phyloP scores from a whole-genome alignment of 192 early-diverging fungal genomes.

The Helicostylum pulchrum region DNA sequence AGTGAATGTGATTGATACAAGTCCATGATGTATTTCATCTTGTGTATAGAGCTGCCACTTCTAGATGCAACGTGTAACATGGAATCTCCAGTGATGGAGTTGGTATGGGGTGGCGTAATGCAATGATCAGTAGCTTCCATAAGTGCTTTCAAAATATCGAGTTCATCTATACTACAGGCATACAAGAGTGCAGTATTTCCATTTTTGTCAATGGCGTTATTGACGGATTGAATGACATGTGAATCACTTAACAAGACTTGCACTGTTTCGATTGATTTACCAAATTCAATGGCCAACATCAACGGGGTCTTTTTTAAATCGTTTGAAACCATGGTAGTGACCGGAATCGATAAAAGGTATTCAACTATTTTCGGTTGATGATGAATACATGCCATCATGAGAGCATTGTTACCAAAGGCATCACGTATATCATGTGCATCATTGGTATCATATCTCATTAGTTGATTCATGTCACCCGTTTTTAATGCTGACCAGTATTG shows the following conservation, averaged over 20 bases:
- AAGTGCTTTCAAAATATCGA: not conserved
- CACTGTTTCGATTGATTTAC: conserved; percentile 30
- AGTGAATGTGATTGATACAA: not conserved
- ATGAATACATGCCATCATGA: conserved; percentile 39
- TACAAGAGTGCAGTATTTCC: conserved; percentile 37
- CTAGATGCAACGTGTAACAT: not conserved
- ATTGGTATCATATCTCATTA: conserved; percentile 1
- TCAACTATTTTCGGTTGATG: conserved; percentile 28
- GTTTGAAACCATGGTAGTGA: conserved; percentile 29
- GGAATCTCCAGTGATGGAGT: not conserved
- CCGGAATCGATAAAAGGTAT: conserved; percentile 20
- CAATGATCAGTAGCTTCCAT: not conserved
- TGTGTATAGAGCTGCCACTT: not conserved
- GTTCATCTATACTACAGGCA: not conserved
- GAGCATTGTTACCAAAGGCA: conserved; percentile 36
- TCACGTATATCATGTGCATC: conserved; percentile 37
- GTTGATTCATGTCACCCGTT: conserved; percentile 28
- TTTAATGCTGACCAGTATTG: conserved; percentile 33
- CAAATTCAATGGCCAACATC: conserved; percentile 30
- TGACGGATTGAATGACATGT: conserved; percentile 10
- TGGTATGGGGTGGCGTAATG: not conserved
- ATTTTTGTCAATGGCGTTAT: conserved; percentile 37
- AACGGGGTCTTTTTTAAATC: conserved; percentile 39
- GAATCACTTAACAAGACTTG: conserved; percentile 23
- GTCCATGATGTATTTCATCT: not conserved